These are phyloP conservation scores for Aspergillus taichungensis DNA, from an alignment of 495 filamentous ascomycete genomes.

Conservation along the genomic window DNA sequence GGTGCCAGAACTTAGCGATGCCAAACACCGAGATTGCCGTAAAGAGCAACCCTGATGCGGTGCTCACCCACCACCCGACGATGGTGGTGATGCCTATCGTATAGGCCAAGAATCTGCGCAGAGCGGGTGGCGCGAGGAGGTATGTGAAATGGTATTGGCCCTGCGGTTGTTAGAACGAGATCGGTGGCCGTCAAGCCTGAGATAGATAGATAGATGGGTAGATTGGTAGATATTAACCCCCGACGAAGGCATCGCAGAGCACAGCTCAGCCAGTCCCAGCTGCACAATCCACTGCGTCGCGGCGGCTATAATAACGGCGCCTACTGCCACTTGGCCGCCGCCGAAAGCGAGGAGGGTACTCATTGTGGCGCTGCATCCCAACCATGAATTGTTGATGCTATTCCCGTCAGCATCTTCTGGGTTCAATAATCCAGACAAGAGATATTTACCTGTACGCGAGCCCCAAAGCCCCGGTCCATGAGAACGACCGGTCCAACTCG, in stretches of 20 bases:
- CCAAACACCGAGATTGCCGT: slow-evolving; percentile 14
- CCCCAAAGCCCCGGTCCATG: slow-evolving; percentile 14
- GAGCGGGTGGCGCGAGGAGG: slow-evolving; percentile 17
- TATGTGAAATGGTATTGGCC: slow-evolving; percentile 26
- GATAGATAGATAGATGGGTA: background rate
- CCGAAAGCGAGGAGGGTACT: slow-evolving; percentile 14
- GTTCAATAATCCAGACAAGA: background rate
- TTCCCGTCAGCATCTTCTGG: background rate
- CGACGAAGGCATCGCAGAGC: slow-evolving; percentile 21
- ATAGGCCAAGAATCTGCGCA: slow-evolving; percentile 20
- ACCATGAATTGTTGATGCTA: slow-evolving; percentile 21
- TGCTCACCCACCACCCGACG: slow-evolving; percentile 20
- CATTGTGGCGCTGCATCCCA: slow-evolving; percentile 15
- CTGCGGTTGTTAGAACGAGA: background rate
- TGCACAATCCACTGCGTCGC: slow-evolving; percentile 19
- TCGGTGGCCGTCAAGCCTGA: no score
- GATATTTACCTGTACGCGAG: slow-evolving; percentile 13
- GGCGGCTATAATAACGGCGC: slow-evolving; percentile 12
- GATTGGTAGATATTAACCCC: slow-evolving; percentile 9
- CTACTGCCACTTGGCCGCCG: slow-evolving; percentile 14
- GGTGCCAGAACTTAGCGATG: slow-evolving; percentile 14
- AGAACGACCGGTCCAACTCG: slow-evolving; percentile 16
- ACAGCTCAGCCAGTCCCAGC: slow-evolving; percentile 18
- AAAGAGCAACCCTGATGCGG: slow-evolving; percentile 12
- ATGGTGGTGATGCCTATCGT: slow-evolving; percentile 19